A percentile compares a stretch with the other conserved stretches of the same genome.
Evolutionary conservation across 768 basidiomycete genomes (phyloP).

Genomic region (Tylopilus plumbeoviolaceoides): DNA sequence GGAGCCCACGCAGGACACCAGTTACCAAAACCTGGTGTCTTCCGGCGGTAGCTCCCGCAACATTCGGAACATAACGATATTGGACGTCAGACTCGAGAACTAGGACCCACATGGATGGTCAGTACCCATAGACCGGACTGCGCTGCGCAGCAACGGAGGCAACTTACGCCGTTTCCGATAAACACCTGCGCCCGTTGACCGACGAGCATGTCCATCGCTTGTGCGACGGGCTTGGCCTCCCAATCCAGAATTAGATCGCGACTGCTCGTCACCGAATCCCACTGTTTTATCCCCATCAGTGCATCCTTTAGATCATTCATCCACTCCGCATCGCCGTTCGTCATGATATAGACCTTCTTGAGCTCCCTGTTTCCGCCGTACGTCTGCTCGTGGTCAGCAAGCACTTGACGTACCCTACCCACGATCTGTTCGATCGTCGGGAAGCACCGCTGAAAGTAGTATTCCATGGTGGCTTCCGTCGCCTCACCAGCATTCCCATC

Average conservation of each 20-base stretch:
- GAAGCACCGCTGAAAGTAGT: slow-evolving; percentile 48
- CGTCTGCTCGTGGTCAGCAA: slow-evolving; percentile 20
- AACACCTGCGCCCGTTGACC: slow-evolving; percentile 60
- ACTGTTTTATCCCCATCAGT: slow-evolving; percentile 34
- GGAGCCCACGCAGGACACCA: neutral
- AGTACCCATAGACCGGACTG: neutral
- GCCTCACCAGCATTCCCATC: slow-evolving; percentile 11
- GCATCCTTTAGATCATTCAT: slow-evolving; percentile 41
- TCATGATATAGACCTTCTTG: slow-evolving; percentile 57
- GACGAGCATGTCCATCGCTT: slow-evolving; percentile 67
- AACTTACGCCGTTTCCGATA: slow-evolving; percentile 66
- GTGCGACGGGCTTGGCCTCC: slow-evolving; percentile 54
- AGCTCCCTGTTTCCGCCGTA: slow-evolving; percentile 26
- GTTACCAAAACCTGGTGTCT: slow-evolving; percentile 40
- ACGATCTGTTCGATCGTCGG: slow-evolving; percentile 50
- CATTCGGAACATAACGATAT: slow-evolving; percentile 43
- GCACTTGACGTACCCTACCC: slow-evolving; percentile 28
- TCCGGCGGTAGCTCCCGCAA: slow-evolving; percentile 32
- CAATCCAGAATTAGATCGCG: slow-evolving; percentile 48
- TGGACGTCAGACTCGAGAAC: slow-evolving; percentile 49
- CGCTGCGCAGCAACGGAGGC: neutral
- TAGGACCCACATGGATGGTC: slow-evolving; percentile 10
- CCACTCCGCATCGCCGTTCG: slow-evolving; percentile 55
- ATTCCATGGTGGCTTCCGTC: slow-evolving; percentile 28
- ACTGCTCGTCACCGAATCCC: slow-evolving; percentile 51